Conservation (phyloP, 768 basidiomycete species). For the Gyrodon lividus region DNA sequence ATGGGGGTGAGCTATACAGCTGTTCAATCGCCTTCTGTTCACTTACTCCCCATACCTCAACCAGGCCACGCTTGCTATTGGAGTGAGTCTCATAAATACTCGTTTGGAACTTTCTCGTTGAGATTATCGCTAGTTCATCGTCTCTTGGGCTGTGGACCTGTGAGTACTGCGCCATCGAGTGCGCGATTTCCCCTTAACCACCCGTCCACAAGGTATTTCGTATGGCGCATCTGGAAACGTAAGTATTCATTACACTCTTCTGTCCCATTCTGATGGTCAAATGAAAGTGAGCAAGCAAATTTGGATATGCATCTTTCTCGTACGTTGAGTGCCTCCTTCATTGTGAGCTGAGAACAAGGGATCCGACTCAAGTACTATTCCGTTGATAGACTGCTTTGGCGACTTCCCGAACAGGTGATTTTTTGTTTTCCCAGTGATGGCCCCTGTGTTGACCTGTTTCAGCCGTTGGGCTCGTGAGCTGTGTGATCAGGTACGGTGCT, state of each 20-base stretch:
- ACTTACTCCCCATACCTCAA: no score
- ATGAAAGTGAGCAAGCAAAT: slow-evolving; percentile 11
- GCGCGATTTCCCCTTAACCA: no score
- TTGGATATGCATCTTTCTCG: slow-evolving; percentile 11
- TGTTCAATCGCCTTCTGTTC: no score
- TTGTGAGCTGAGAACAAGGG: not conserved
- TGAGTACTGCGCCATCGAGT: not conserved
- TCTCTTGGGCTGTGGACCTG: slow-evolving; percentile 5
- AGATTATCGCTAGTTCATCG: not conserved
- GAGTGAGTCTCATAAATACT: slow-evolving; percentile 1
- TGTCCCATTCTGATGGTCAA: not conserved
- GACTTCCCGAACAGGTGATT: slow-evolving; percentile 11
- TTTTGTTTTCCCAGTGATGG: no score
- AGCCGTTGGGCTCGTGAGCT: slow-evolving; percentile 10
- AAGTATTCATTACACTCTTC: not conserved
- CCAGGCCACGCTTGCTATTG: slow-evolving; percentile 6
- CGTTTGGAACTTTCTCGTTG: not conserved
- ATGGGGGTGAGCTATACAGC: no score
- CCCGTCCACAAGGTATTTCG: slow-evolving; percentile 8
- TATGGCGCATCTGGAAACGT: slow-evolving; percentile 22
- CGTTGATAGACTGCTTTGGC: slow-evolving; percentile 3
- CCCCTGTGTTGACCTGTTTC: not conserved
- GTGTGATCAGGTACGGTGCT: not conserved
- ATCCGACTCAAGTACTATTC: no score
- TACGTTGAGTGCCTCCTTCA: not conserved